Conservation (phyloP, 2,329 filamentous ascomycete genomes). For the Aspergillus sojae region DNA sequence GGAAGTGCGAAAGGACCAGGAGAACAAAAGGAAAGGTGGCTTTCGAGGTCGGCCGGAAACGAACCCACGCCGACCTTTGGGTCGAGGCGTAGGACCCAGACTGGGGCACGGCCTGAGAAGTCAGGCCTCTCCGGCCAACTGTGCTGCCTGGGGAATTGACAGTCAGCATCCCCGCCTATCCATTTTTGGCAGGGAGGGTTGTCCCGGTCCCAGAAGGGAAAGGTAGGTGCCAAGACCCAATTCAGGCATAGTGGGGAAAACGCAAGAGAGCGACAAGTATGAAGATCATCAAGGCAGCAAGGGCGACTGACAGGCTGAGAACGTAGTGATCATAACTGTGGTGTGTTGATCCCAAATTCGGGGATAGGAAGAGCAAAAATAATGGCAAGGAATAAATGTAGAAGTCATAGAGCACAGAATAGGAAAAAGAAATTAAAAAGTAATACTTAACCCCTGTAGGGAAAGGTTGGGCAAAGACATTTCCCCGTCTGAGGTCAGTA, state of each 20-base stretch:
- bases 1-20: constrained; percentile 7
- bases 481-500: not conserved
- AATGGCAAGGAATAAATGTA: not conserved
- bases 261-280: not conserved
- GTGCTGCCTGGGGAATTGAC: constrained; percentile 11
- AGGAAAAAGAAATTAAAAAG: not conserved
- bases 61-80: constrained; percentile 12
- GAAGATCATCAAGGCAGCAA: constrained; percentile 5
- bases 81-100: not conserved
- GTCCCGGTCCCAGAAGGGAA: constrained; percentile 11
- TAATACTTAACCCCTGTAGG: not conserved
- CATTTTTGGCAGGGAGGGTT: constrained; percentile 10
- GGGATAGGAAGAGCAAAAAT: not conserved
- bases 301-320: not conserved
- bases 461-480: not conserved
- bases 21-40: constrained; percentile 13
- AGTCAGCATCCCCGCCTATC: constrained; percentile 10
- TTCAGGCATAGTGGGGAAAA: constrained; percentile 13
- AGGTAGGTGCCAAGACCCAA: constrained; percentile 9
- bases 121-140: constrained; percentile 6
- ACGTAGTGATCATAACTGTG: not conserved
- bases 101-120: constrained; percentile 9
- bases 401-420: not conserved
- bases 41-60: constrained; percentile 17
- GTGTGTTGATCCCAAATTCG: not conserved